Base-by-base conservation (phyloP, 2,329 filamentous ascomycete genomes). In the Aspergillus flavus region DNA sequence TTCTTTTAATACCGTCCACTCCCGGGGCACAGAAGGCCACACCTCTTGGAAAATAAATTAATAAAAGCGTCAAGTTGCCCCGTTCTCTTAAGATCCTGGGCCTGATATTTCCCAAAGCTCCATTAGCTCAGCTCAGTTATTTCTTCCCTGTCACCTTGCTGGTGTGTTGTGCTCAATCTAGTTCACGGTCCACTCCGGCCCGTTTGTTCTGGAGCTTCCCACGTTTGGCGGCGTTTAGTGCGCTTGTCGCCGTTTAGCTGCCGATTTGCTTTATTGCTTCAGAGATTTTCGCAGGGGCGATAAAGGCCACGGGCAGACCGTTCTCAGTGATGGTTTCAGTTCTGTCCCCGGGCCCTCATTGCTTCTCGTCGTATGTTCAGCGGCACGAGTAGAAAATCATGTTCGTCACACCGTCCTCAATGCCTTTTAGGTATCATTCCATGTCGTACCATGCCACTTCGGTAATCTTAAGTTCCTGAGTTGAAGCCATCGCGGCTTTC, bases 181-280 rank as follows among this genome's bases (percentile, higher is more conserved):
- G 30, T 39, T 41, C 43, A 62, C 43, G 62, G 58, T 54, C 64
- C 66, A 63, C 63, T 61, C 52, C 30, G 52, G 19, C 53, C 58
- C 55, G 43, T 67, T 56, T 26, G 32, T 34, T 50, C 36, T 66
- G 26, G 28, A 64, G 26, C 9, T 63, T 66, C 34, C 57, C 66
- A 67, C 43, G 62, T 63, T 54, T 68, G 59, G 62, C 59, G 68
- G 74, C 74, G 74, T 74, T 67, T 75, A 74, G 67, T 72, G 74
- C 73, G 73, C 72, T 76, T 76, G 72, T 69, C 30, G 59, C 70
- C 61, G 66, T 66, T 70, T 66, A 39, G 50, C 61, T 61, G 58
- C 59, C 61, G 54, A 61, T 28, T 61, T 32, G 58, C 65, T 61
- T 61, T 60, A 60, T 60, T 60, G 61, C 60, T 56, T 58, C 54